A percentile compares a stretch with the other conserved stretches of the same genome.
phyloP scores from a whole-genome alignment of 805 yeast species.

The Starmera dryadoides region DNA sequence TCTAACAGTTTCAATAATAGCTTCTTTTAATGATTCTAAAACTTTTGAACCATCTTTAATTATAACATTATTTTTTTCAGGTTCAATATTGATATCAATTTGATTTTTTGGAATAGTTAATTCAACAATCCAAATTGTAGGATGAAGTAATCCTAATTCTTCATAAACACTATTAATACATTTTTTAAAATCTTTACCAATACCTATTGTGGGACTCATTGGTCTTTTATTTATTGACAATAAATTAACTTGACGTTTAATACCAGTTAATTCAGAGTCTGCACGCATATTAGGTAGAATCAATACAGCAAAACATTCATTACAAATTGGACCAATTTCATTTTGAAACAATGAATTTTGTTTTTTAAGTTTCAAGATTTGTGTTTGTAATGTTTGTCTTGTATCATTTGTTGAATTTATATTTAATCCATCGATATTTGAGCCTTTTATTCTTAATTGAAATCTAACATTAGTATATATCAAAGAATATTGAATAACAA shows the following conservation, averaged over 20 bases:
- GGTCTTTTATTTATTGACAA: constrained; percentile 28
- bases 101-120: constrained; percentile 15
- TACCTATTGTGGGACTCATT: constrained; percentile 18
- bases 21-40: constrained; percentile 9
- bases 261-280: background rate
- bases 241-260: constrained; percentile 15
- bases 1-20: constrained; percentile 1
- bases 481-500: constrained; percentile 25
- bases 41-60: constrained; percentile 17
- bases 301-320: background rate
- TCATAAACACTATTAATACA: constrained; percentile 19
- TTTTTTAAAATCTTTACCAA: constrained; percentile 24
- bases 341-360: background rate
- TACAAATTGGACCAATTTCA: background rate
- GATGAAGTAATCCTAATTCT: constrained; percentile 18
- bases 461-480: constrained; percentile 24
- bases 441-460: constrained; percentile 8
- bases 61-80: constrained; percentile 34
- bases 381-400: background rate
- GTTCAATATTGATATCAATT: constrained; percentile 36
- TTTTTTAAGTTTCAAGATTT: background rate
- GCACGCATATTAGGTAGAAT: background rate
- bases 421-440: constrained; percentile 1
- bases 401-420: background rate
- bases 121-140: constrained; percentile 28